These are phyloP conservation scores for Mycena capillaripes DNA, from an alignment of 768 basidiomycete species.

Conservation along the genomic window DNA sequence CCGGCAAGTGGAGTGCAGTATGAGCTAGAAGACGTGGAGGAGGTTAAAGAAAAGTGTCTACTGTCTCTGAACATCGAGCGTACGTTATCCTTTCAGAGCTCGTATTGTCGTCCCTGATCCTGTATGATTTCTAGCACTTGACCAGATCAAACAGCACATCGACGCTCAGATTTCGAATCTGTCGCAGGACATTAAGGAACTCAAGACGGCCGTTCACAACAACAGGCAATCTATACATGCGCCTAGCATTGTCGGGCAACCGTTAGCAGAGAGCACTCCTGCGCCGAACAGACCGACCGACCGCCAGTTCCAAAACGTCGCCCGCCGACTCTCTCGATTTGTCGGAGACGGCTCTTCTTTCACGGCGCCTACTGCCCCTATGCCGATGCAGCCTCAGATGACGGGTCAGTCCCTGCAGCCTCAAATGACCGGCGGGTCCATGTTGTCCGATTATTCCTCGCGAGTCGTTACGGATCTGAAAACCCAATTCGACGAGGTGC, in stretches of 20 bases:
- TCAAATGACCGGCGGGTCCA: constrained; percentile 82
- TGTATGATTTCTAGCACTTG: constrained; percentile 73
- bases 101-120: constrained; percentile 20
- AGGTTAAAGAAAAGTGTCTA: constrained; percentile 89
- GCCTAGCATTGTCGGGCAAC: constrained; percentile 64
- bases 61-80: constrained; percentile 97
- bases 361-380: constrained; percentile 40
- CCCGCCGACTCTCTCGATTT: constrained; percentile 81
- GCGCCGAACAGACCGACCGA: constrained; percentile 78
- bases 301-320: constrained; percentile 78
- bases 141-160: constrained; percentile 99
- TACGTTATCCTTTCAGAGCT: constrained; percentile 58
- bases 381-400: constrained; percentile 66
- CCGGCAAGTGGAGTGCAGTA: constrained; percentile 94
- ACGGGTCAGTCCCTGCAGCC: constrained; percentile 80
- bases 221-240: constrained; percentile 66
- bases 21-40: constrained; percentile 94
- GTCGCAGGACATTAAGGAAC: constrained; percentile 91
- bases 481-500: constrained; percentile 95
- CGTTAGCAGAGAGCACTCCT: constrained; percentile 78
- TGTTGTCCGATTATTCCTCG: constrained; percentile 77
- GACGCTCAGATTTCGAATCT: constrained; percentile 90
- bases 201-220: constrained; percentile 74
- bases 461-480: constrained; percentile 87
- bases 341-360: constrained; percentile 60